phyloP scores from a whole-genome alignment of 345 rosid species.

The Salix koriyanagi region DNA sequence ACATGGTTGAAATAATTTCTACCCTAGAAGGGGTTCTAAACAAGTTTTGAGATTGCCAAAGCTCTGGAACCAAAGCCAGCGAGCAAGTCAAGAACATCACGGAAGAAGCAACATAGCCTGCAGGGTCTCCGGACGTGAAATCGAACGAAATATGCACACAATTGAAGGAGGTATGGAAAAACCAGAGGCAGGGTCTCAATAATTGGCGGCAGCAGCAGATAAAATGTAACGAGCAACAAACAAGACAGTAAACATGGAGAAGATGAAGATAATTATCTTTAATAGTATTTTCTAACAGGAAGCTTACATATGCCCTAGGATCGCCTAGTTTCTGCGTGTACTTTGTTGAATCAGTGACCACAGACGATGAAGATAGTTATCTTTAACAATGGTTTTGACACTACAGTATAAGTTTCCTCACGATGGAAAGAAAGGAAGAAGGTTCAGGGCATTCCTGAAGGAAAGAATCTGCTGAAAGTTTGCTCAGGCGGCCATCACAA shows the following conservation, averaged over 20 bases:
- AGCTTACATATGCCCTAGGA: constrained; percentile 6
- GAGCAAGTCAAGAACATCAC: background rate
- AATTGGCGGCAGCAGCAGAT: background rate
- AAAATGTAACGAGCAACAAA: background rate
- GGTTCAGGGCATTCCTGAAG: constrained; percentile 14
- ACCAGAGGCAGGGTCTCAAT: background rate
- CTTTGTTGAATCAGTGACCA: constrained; percentile 8
- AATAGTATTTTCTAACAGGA: too few species aligned
- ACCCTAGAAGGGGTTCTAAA: too few species aligned
- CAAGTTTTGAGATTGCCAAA: background rate
- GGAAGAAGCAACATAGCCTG: background rate
- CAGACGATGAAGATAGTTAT: constrained; percentile 9
- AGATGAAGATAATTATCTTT: background rate
- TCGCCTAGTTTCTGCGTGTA: constrained; percentile 42
- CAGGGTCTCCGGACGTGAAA: background rate
- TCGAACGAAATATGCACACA: background rate
- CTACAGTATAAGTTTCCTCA: background rate
- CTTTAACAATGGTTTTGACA: background rate
- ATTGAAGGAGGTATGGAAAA: background rate
- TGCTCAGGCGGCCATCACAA: constrained; percentile 10
- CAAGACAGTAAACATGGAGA: background rate
- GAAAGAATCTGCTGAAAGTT: constrained; percentile 26
- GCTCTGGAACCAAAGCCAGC: background rate
- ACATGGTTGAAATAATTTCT: too few species aligned
- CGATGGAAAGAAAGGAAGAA: constrained; percentile 6